phyloP scores from a whole-genome alignment of 2,329 filamentous ascomycete species.

The Niveomyces coronatus region DNA sequence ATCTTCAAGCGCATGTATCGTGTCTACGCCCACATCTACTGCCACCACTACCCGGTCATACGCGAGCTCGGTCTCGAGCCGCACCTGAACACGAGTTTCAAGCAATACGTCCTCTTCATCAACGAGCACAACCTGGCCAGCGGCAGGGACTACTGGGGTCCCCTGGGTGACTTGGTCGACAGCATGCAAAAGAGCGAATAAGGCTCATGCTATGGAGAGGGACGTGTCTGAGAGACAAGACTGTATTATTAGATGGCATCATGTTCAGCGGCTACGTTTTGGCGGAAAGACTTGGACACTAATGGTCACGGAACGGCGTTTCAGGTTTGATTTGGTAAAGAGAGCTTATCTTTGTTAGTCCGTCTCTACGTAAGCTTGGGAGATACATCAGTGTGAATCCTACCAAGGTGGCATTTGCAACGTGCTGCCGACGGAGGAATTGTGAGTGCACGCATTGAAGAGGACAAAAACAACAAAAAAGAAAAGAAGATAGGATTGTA shows the following conservation, averaged over 20 bases:
- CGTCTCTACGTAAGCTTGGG: neutral
- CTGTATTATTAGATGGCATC: conserved; percentile 1
- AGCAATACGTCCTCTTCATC: conserved; percentile 98
- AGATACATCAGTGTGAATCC: too few relatives aligned
- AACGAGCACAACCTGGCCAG: conserved; percentile 90
- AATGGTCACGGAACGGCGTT: conserved; percentile 6
- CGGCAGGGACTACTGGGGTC: conserved; percentile 96
- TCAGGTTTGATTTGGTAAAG: conserved; percentile 2
- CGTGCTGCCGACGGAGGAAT: too few relatives aligned
- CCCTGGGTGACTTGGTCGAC: conserved; percentile 88
- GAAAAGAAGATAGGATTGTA: too few relatives aligned
- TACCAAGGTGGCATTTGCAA: too few relatives aligned
- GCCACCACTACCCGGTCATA: conserved; percentile 96
- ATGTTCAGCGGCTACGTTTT: neutral
- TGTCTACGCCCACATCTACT: conserved; percentile 98
- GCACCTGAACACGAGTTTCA: conserved; percentile 98
- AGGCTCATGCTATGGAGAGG: conserved; percentile 14
- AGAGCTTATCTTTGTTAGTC: neutral
- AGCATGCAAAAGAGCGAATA: conserved; percentile 94
- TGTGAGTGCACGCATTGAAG: too few relatives aligned
- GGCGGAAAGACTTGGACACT: neutral
- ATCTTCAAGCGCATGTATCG: conserved; percentile 99
- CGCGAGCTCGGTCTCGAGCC: conserved; percentile 91
- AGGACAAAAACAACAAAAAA: too few relatives aligned
- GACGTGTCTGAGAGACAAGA: neutral